phyloP scores from a whole-genome alignment of 306 rosid genomes.

The Glycyrrhiza uralensis region DNA sequence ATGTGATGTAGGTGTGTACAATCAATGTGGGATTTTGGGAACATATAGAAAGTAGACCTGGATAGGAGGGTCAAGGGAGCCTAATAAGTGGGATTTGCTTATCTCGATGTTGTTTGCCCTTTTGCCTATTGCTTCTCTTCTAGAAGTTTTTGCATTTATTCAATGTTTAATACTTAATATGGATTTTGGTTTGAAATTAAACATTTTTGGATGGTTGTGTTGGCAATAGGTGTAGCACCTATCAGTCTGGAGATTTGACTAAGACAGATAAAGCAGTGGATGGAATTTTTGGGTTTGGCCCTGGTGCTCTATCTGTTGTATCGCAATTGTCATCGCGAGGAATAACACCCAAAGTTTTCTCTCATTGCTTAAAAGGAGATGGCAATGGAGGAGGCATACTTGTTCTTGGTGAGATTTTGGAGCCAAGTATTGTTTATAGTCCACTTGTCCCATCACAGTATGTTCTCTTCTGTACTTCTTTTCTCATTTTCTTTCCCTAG shows the following conservation, averaged over 20 bases:
- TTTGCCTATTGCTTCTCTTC: neutral
- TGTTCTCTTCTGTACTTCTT: conserved; percentile 46
- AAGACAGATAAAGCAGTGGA: conserved; percentile 88
- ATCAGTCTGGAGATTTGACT: conserved; percentile 77
- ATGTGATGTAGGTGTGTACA: neutral
- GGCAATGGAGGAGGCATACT: conserved; percentile 90
- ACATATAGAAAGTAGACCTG: conserved; percentile 7
- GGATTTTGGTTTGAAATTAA: conserved; percentile 23
- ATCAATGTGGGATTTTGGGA: conserved; percentile 6
- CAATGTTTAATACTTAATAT: conserved; percentile 1
- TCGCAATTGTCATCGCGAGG: conserved; percentile 85
- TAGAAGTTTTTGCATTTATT: conserved; percentile 1
- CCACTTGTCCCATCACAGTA: conserved; percentile 97
- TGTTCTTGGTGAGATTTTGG: conserved; percentile 98
- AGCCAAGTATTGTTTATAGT: conserved; percentile 85
- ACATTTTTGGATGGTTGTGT: conserved; percentile 27
- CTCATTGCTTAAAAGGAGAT: conserved; percentile 92
- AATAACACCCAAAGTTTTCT: conserved; percentile 82
- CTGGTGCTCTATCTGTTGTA: conserved; percentile 73
- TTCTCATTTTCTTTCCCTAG: conserved; percentile 1
- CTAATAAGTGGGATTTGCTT: neutral
- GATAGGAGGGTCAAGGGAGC: conserved; percentile 3
- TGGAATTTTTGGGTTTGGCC: conserved; percentile 97
- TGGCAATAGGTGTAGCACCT: conserved; percentile 81
- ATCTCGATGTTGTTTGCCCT: conserved; percentile 8